Evolutionary conservation across 1,284 basidiomycete species (phyloP), one percentile per base, ranked within the genome.

Genomic region (Sporisorium reilianum): DNA sequence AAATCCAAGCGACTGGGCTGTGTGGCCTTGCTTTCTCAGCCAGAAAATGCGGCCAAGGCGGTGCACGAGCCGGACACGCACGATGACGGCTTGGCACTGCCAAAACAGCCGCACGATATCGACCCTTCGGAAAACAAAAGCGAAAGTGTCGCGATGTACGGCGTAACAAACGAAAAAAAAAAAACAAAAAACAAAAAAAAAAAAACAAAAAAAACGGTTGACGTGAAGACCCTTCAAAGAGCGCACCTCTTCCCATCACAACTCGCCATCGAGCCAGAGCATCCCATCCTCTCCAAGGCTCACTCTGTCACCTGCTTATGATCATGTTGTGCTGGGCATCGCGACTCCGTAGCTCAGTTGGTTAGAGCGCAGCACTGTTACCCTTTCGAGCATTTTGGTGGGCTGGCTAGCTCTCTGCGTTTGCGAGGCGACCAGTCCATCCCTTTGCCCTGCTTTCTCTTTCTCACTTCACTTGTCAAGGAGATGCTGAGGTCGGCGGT

Each of bases 401-500:
- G 44, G 10, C 32, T 34, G 12, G 32, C 32, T 34, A 5, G 32
- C 32, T 11, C 11, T 38, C 36, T 2, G 4, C 36, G 36, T n/a
- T 22, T n/a, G 26, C 8, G 18, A 20, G 36, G 18, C 36, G 16
- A 18, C 36, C 5, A 26, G n/a, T n/a, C n/a, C n/a, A n/a, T n/a
- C n/a, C n/a, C n/a, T n/a, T n/a, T n/a, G n/a, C n/a, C n/a, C n/a
- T n/a, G n/a, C n/a, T n/a, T n/a, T n/a, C n/a, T n/a, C n/a, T n/a
- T n/a, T n/a, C n/a, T n/a, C n/a, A n/a, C n/a, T n/a, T n/a, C n/a
- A n/a, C n/a, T n/a, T n/a, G n/a, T n/a, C n/a, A n/a, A 53, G 8
- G 51, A 4, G 51, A 75, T 75, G 68, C 68, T 67, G 56, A 71
- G 68, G 64, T 68, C 73, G 68, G 64, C 68, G 64, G 64, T 71